Conservation (phyloP, 805 yeast genomes). For the Ogataea corticis region DNA sequence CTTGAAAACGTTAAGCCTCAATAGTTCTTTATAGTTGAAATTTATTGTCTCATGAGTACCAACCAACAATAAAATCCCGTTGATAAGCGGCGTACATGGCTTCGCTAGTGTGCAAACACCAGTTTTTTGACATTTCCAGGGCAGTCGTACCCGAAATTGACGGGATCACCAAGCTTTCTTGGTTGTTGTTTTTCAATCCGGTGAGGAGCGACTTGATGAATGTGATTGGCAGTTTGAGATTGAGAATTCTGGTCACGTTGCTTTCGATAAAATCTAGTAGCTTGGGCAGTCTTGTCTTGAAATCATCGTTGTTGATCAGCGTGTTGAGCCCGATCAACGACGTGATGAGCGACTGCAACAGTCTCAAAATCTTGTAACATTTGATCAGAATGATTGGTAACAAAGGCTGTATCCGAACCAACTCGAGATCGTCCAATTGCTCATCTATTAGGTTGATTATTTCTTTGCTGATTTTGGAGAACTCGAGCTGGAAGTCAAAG, state of each 20-base stretch:
- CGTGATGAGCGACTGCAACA: constrained; percentile 17
- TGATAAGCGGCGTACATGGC: constrained; percentile 18
- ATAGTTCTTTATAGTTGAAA: neutral
- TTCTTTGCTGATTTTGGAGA: constrained; percentile 30
- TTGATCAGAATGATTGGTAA: constrained; percentile 28
- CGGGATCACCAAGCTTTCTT: constrained; percentile 12
- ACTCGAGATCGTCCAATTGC: constrained; percentile 33
- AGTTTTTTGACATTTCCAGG: constrained; percentile 20
- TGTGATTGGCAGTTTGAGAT: constrained; percentile 21
- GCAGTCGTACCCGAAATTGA: neutral
- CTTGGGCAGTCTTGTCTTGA: constrained; percentile 26
- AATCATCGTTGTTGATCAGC: constrained; percentile 20
- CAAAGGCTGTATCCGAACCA: constrained; percentile 27
- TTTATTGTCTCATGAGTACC: constrained; percentile 21
- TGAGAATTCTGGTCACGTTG: constrained; percentile 20
- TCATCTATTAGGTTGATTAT: constrained; percentile 31
- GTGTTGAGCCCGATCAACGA: constrained; percentile 28
- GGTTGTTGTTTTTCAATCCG: constrained; percentile 7
- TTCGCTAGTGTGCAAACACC: constrained; percentile 25
- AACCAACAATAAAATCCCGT: constrained; percentile 30
- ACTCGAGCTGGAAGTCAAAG: constrained; percentile 32
- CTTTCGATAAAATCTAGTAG: constrained; percentile 21
- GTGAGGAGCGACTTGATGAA: constrained; percentile 16
- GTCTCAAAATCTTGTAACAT: constrained; percentile 26
- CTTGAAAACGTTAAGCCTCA: neutral